Base-by-base conservation (phyloP, 768 basidiomycete genomes). In the Suillus occidentalis region DNA sequence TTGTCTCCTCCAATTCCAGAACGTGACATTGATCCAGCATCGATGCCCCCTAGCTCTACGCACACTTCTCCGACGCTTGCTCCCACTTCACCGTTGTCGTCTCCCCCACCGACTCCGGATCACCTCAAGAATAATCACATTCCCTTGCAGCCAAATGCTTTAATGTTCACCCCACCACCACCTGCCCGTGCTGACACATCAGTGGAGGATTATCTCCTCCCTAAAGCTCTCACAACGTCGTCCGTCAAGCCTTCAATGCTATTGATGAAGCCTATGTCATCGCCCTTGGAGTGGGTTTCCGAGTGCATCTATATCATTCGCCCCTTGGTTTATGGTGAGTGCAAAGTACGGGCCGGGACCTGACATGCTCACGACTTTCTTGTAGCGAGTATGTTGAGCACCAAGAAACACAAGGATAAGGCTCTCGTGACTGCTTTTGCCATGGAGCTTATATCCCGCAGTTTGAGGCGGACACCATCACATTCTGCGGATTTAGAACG, bases 21-120 rank as follows among this genome's bases (percentile, higher is more conserved):
- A 76, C 87, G 95, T 60, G 94, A 95, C 69, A 84, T 94, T 67
- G 95, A 96, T 74, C 90, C 91, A 5, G 81, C 90, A 6, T 81
- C 83, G 55, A 72, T 94, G 9, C 84, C 89, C 16, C 73, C 84
- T 12, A 79, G 80, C 45, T 85, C 84, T 34, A 79, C 81, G 61
- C 73, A 81, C 36, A 84, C 85, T 9, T 86, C 90, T 20, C 87
- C 88, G 22, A 87, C 87, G 6, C 79, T 87, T 52, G 86, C 80
- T 36, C 82, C 87, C 4, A 85, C 88, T 8, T 84, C 87, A 10
- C 83, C 84, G 16, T 78, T 81, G 1, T 78, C 81, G 22, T 89
- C 89, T 5, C 81, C 83, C 9, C 81, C 87, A 16, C 76, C 82
- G 25, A 89, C 90, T 39, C 91, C 93, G 6, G 88, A 93, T 39